Base-by-base conservation (phyloP, 495 filamentous ascomycete species). In the Thermothielavioides terrestris region DNA sequence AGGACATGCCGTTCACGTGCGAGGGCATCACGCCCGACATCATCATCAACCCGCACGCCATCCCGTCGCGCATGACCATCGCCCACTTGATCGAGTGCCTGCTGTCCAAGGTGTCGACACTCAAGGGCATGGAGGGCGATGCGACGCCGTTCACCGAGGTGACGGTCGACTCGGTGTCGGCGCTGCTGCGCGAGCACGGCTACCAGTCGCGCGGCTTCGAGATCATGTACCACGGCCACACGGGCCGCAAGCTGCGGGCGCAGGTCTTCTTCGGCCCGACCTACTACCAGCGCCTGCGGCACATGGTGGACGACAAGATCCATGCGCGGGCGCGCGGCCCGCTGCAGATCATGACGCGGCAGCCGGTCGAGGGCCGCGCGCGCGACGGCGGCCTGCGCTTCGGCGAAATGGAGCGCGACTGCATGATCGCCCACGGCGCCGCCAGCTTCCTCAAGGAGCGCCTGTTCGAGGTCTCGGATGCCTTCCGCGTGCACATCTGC, bases 261-360 rank as follows among this genome's bases (percentile, higher is more conserved):
- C 94, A 99, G 68, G 83, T 97, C 25, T 99, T 97, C 79, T 75
- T 99, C 38, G 92, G 92, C 18, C 92, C 92, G 2, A 99, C 94
- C 1, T 99, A 99, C 75, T 99, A 99, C 73, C 92, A 99, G 72
- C 89, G 94, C 68, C 77, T 99, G 46, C 79, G 94, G 43, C 92
- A 99, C 70, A 99, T 99, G 92, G 92, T 99, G 53, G 94, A 99
- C 66, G 92, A 99, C 72, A 99, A 99, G 81, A 97, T 99, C 60
- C 92, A 99, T 71, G 92, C 92, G 18, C 83, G 92, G 66, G 92
- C 92, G 6, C 79, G 92, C 65, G 92, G 92, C 17, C 92, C 92
- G 7, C 85, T 94, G 23, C 94, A 97, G 75, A 99, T 99, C 58
- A 77, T 99, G 67, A 99, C 92, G 0, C 77, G 94, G 26, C 92